Conservation (phyloP, 2,329 filamentous ascomycete species). For the Rhynchosporium secalis region DNA sequence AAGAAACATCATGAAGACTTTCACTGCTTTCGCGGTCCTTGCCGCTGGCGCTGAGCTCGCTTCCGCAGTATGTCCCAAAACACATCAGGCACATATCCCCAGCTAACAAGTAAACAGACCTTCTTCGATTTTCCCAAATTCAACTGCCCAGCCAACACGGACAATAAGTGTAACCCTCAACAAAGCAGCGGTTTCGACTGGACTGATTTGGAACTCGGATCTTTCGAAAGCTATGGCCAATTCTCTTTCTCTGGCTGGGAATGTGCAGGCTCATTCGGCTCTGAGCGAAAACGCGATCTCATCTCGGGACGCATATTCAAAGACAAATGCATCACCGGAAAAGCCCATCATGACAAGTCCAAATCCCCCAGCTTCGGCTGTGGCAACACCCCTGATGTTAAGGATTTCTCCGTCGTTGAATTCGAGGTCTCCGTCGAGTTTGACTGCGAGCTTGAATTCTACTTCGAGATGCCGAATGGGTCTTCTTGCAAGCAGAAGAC, state of each 20-base stretch:
- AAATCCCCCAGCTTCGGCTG: conserved; percentile 60
- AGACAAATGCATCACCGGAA: conserved; percentile 62
- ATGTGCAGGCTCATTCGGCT: conserved; percentile 59
- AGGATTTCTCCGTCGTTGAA: conserved; percentile 70
- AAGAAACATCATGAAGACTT: conserved; percentile 24
- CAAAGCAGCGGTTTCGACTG: conserved; percentile 75
- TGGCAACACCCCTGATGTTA: conserved; percentile 47
- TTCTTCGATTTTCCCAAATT: conserved; percentile 58
- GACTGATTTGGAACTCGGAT: conserved; percentile 59
- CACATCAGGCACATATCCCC: background rate
- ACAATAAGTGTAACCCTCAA: conserved; percentile 74
- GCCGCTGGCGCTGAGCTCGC: conserved; percentile 49
- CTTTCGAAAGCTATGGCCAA: conserved; percentile 66
- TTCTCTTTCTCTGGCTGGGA: conserved; percentile 74
- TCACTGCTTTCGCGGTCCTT: conserved; percentile 46
- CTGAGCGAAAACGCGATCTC: conserved; percentile 54
- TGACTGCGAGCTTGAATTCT: conserved; percentile 78
- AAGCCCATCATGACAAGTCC: conserved; percentile 46
- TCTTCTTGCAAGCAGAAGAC: conserved; percentile 77
- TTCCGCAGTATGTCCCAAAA: conserved; percentile 41
- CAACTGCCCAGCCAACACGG: conserved; percentile 67
- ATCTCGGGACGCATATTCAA: conserved; percentile 44
- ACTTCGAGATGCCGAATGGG: conserved; percentile 84
- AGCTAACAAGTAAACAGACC: conserved; percentile 13
- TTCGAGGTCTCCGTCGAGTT: conserved; percentile 74